Evolutionary conservation across 2,329 filamentous ascomycete genomes (phyloP).

Genomic region (Pyrenochaeta sp.): DNA sequence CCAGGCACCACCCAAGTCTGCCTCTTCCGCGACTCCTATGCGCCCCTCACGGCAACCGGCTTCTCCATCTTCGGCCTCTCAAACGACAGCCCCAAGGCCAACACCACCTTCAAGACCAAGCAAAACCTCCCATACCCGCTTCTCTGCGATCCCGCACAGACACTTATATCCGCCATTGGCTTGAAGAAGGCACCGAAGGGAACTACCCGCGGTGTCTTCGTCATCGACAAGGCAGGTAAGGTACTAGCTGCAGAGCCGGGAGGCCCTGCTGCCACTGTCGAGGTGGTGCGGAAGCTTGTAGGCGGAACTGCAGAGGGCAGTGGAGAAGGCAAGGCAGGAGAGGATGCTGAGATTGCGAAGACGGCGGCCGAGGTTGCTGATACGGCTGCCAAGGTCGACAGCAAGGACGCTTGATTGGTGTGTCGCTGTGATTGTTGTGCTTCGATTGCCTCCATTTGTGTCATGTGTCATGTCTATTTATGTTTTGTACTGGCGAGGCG

Average conservation of each 20-base stretch:
- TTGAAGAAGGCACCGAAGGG: conserved; percentile 84
- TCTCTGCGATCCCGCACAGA: conserved; percentile 78
- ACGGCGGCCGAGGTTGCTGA: conserved; percentile 57
- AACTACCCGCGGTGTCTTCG: conserved; percentile 86
- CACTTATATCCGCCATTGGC: conserved; percentile 85
- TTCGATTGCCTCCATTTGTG: no score
- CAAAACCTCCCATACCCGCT: conserved; percentile 88
- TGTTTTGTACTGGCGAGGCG: no score
- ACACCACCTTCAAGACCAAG: conserved; percentile 91
- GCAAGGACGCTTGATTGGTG: conserved; percentile 18
- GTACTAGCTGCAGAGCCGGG: conserved; percentile 78
- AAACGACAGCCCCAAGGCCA: conserved; percentile 85
- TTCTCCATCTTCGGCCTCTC: conserved; percentile 91
- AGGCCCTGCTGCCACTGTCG: conserved; percentile 78
- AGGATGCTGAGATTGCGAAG: conserved; percentile 46
- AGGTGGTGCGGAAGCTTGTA: conserved; percentile 74
- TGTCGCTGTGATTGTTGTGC: no score
- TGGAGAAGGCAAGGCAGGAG: conserved; percentile 43
- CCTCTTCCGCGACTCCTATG: conserved; percentile 87
- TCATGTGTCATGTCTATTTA: no score
- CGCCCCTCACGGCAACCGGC: conserved; percentile 76
- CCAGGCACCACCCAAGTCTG: conserved; percentile 91
- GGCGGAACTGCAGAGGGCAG: conserved; percentile 36
- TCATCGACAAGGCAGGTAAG: conserved; percentile 81
- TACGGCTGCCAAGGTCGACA: conserved; percentile 51